phyloP scores from a whole-genome alignment of 768 basidiomycete species.

The Mycena amicta region DNA sequence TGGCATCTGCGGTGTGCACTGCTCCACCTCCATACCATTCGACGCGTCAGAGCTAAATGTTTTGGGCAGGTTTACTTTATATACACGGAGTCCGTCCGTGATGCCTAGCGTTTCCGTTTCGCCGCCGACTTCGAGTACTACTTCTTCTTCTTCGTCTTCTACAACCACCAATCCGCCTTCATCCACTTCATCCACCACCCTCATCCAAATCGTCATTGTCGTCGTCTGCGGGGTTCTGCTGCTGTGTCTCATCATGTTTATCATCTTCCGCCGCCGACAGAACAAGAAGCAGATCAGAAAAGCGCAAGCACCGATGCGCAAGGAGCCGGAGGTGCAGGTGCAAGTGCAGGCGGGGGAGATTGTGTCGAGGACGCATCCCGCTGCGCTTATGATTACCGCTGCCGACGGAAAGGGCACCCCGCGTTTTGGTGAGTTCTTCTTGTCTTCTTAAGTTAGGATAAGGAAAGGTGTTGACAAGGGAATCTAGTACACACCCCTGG shows the following conservation, averaged over 20 bases:
- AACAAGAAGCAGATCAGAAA: constrained; percentile 12
- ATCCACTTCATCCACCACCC: constrained; percentile 8
- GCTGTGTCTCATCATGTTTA: constrained; percentile 27
- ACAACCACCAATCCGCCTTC: background rate
- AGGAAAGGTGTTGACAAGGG: background rate
- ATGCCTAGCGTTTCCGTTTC: constrained; percentile 4
- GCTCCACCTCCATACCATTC: constrained; percentile 10
- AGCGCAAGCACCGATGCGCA: constrained; percentile 1
- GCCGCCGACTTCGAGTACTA: too few species aligned
- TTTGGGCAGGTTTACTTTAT: background rate
- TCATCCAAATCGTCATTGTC: constrained; percentile 34
- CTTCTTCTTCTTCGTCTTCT: constrained; percentile 1
- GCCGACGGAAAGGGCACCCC: constrained; percentile 36
- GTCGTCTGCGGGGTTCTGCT: constrained; percentile 34
- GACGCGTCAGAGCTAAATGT: background rate
- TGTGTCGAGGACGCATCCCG: constrained; percentile 34
- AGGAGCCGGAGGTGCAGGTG: constrained; percentile 12
- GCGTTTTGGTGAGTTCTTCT: constrained; percentile 39
- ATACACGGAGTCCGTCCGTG: constrained; percentile 7
- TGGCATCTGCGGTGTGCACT: constrained; percentile 2
- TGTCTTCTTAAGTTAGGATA: background rate
- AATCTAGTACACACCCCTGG: constrained; percentile 58
- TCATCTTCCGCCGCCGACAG: constrained; percentile 38
- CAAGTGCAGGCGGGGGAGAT: constrained; percentile 34
- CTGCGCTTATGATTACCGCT: constrained; percentile 42